Base-by-base conservation (phyloP, 2,329 filamentous ascomycete species). In the Pseudopithomyces chartarum region DNA sequence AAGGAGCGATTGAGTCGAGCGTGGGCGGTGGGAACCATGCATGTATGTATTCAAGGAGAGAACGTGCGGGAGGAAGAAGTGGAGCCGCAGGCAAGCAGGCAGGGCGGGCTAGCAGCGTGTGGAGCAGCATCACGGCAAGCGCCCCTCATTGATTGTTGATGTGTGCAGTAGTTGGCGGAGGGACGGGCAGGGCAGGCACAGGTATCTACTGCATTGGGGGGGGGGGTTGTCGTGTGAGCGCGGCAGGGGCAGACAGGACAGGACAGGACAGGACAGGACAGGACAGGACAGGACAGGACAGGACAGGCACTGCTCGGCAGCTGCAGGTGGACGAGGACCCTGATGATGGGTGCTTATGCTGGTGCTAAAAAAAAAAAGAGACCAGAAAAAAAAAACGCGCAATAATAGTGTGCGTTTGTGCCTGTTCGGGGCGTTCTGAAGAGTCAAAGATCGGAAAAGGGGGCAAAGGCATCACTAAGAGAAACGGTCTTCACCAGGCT, bases 381-480 rank as follows among this genome's bases (percentile, higher is more conserved):
- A n/a, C n/a, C n/a, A 8, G 8, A 29, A 8, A 8, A 29, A 29
- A 29, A 29, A 29, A 29, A 29, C 53, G 56, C 56, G 59, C 55
- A 53, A 57, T 44, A 33, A 29, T n/a, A n/a, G n/a, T n/a, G n/a
- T n/a, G n/a, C n/a, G n/a, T n/a, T n/a, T n/a, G n/a, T n/a, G n/a
- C n/a, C n/a, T n/a, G n/a, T n/a, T n/a, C n/a, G n/a, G n/a, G n/a
- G n/a, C 39, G 10, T 17, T 19, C 33, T 26, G 29, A 15, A 34
- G 32, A 23, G n/a, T n/a, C n/a, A n/a, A n/a, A n/a, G n/a, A 23
- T 33, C 47, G 47, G 47, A 32, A 42, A 42, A 42, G n/a, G 33
- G 43, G 34, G 13, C 32, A 1, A 23, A 38, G 39, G 17, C 32
- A 58, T 68, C 63, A 70, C 68, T 68, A 70, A 64, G 66, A 69